Evolutionary conservation across 2,329 filamentous ascomycete genomes (phyloP), one percentile per base, ranked within the genome.

Genomic region (Aspergillus calidoustus): DNA sequence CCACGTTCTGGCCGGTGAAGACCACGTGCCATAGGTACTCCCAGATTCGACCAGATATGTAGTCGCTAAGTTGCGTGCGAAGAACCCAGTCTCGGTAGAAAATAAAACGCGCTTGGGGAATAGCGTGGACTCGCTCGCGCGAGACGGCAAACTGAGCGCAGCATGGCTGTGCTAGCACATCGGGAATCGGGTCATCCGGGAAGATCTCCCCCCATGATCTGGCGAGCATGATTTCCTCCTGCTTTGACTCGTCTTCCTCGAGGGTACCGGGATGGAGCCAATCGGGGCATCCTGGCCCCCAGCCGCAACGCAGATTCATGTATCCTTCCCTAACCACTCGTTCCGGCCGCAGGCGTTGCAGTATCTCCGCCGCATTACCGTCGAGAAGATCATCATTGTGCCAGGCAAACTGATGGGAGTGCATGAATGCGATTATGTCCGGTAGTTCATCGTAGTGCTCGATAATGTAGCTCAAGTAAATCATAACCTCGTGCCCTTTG

Each of bases 11-110:
- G 1, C 82, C 83, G 0, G 85, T 84, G 70, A 88, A 89, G 15
- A 89, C 80, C 61, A 82, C 86, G 62, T 88, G 86, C 87, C 87
- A 89, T 1, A 87, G 74, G 69, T 89, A 88, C 71, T 89, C 87
- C 78, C 86, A 88, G 17, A 88, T 79, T 3, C 87, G 80, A 3
- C 86, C 86, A 13, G 83, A 84, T 22, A 88, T 77, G 47, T 81
- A 81, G 68, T 88, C 85, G 23, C 75, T 77, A 31, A 88, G 70
- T 22, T 82, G 77, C 0, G 86, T 88, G n/a, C 80, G 79, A 30
- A 87, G 76, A 2, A 89, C 74, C 87, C 87, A 89, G 67, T 87
- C 83, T 28, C 86, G 81, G 67, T 86, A 84, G 68, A 81, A 83
- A 22, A 85, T 76, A 69, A 85, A 89, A 50, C 82, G 80, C 25